These are phyloP conservation scores for Lachnellula subtilissima DNA, from an alignment of 2,329 filamentous ascomycete species.

Conservation along the genomic window DNA sequence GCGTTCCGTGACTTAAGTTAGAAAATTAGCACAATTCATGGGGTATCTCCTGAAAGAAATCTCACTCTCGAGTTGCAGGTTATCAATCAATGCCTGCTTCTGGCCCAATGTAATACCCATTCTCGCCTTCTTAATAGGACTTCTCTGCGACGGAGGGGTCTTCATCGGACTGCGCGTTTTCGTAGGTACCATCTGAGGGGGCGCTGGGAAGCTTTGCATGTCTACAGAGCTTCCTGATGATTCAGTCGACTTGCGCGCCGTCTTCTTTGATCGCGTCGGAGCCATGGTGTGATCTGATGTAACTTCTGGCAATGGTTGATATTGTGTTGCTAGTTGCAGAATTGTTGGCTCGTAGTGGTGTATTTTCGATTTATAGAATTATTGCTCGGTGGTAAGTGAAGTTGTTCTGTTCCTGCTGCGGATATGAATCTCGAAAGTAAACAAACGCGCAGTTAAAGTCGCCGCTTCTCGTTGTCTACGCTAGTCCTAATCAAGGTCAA, in stretches of 20 bases:
- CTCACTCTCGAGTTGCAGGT: conserved; percentile 82
- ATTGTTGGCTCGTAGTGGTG: no score
- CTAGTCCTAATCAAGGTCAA: conserved; percentile 15
- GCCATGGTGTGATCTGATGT: conserved; percentile 37
- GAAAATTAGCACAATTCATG: conserved; percentile 11
- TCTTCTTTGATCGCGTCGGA: conserved; percentile 41
- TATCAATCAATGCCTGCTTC: conserved; percentile 84
- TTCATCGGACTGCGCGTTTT: conserved; percentile 35
- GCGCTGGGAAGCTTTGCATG: conserved; percentile 25
- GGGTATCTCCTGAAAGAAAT: background rate
- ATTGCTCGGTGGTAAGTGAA: background rate
- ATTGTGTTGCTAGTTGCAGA: no score
- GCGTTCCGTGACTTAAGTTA: conserved; percentile 69
- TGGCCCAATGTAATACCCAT: conserved; percentile 62
- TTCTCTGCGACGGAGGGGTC: conserved; percentile 40
- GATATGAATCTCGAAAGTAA: conserved; percentile 33
- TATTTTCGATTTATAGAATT: background rate
- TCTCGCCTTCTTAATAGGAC: conserved; percentile 58
- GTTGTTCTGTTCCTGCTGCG: conserved; percentile 3
- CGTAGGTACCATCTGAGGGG: conserved; percentile 27
- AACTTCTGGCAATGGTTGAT: background rate
- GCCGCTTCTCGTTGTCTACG: conserved; percentile 14
- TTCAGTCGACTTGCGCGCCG: conserved; percentile 37
- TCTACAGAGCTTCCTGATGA: conserved; percentile 25
- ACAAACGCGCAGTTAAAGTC: conserved; percentile 32